Base-by-base conservation (phyloP, 2,329 filamentous ascomycete genomes). In the Aspergillus uvarum region DNA sequence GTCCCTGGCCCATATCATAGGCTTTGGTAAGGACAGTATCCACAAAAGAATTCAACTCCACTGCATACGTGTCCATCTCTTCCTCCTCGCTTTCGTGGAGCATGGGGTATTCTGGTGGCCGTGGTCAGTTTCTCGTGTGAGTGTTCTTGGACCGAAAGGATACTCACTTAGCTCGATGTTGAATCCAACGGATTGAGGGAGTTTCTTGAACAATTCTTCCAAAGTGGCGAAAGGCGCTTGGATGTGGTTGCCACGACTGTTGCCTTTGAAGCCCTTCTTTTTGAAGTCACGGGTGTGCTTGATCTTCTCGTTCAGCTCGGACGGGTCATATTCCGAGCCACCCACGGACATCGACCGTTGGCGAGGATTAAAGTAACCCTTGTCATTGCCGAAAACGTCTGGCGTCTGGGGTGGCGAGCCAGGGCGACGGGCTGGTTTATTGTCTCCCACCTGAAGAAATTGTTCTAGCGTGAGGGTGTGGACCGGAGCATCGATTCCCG, bases 211-310 rank as follows among this genome's bases (percentile, higher is more conserved):
- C 73, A 98, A 87, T 63, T 97, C 92, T 75, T 97, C 92, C 4
- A 99, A 82, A 0, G 95, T 99, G 7, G 94, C 93, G 77, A 99
- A 99, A 0, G 94, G 92, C 0, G 91, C 92, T 74, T 98, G 94
- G 69, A 99, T 98, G 69, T 96, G 96, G 72, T 92, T 92, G 55
- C 94, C 95, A 4, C 95, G 89, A 5, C 88, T 92, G 75, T 99
- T 99, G 53, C 89, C 94, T 77, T 99, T 99, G 85, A 90, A 99
- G 0, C 95, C 95, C 72, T 96, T 94, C 68, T 85, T 85, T 76
- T 97, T 97, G 79, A 93, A 97, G 73, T 97, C 94, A 19, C 92
- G 87, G 0, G 95, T 99, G 77, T 98, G 92, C 78, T 96, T 96
- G 91, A 99, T 97, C 60, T 92, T 89, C 74, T 98, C 94, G 19